Evolutionary conservation across 2,329 filamentous ascomycete species (phyloP), one percentile per base, ranked within the genome.

Genomic region (Emericellopsis atlantica): DNA sequence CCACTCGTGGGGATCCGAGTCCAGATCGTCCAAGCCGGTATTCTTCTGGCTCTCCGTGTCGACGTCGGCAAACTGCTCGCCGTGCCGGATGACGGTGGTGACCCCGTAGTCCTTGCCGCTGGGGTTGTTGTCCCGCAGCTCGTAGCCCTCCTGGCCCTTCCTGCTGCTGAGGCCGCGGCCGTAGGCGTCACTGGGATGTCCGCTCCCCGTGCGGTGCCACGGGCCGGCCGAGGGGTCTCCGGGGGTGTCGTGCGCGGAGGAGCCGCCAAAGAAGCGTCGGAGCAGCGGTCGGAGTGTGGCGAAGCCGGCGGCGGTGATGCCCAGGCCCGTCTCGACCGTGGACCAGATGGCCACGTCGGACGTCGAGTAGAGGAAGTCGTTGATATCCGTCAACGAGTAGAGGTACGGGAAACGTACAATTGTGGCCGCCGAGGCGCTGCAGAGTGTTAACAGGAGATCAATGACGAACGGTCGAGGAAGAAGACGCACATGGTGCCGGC

Each of bases 331-430:
- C 46, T 68, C 65, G 32, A 66, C 55, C 16, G 65, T 66, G 2
- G 60, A 66, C 64, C 64, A 69, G 42, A 68, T 61, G 15, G 63
- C 62, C 6, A 67, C 51, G 37, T 65, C 63, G 16, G 61, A 56
- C 15, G 61, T 63, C 32, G 61, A 55, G 54, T 61, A 67, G 9
- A 67, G 58, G 44, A 64, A 67, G 43, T 69, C 65, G 33, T 51
- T 45, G 21, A 57, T 56, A 6, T 58, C 47, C 29, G 54, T 53
- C 12, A 69, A 48, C 5, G 53, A 46, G 26, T 56, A 48, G 22
- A 67, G 58, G 45, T 65, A 69, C 1, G 62, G 55, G 37, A 66
- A 61, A 2, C 65, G 57, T 9, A 68, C 56, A 33, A 68, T 59
- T 4, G 65, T 66, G 5, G 64, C 65, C 23, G 57, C 56, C 4